A percentile compares a stretch with the other conserved stretches of the same genome.
Conservation (phyloP, 352 stramenopile species). For the Globisporangium emineosum region DNA sequence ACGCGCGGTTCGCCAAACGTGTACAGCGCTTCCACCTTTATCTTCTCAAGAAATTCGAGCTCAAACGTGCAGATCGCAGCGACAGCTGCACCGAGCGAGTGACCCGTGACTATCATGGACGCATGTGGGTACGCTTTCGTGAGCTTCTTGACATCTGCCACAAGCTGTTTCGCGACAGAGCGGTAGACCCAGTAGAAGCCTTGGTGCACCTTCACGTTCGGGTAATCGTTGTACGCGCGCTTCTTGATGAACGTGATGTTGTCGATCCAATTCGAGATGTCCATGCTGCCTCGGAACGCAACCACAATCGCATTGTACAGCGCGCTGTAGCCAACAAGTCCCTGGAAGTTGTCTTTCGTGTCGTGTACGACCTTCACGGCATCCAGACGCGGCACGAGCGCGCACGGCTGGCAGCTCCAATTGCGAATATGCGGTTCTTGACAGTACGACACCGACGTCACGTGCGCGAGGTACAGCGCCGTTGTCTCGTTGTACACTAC, state of each 20-base stretch:
- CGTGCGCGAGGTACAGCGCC: conserved; percentile 64
- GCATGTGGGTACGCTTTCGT: conserved; percentile 35
- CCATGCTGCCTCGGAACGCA: conserved; percentile 82
- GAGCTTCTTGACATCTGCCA: conserved; percentile 33
- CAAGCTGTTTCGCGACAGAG: conserved; percentile 51
- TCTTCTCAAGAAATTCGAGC: conserved; percentile 55
- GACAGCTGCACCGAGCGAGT: conserved; percentile 73
- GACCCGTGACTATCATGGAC: conserved; percentile 58
- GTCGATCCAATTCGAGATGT: conserved; percentile 82
- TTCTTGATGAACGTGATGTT: conserved; percentile 84
- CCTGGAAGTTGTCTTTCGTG: conserved; percentile 72
- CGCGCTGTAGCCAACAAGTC: conserved; percentile 65
- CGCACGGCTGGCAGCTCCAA: conserved; percentile 76
- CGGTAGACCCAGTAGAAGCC: conserved; percentile 84
- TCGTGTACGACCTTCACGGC: conserved; percentile 64
- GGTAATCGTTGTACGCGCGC: conserved; percentile 57
- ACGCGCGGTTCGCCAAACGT: conserved; percentile 80
- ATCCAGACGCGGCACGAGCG: conserved; percentile 45
- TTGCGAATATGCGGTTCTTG: conserved; percentile 55
- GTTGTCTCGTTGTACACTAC: conserved; percentile 58
- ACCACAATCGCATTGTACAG: conserved; percentile 53
- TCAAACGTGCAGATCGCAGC: conserved; percentile 76
- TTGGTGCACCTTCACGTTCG: conserved; percentile 59
- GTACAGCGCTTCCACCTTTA: conserved; percentile 52
- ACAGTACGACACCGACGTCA: conserved; percentile 83